Conservation (phyloP, 2,329 filamentous ascomycete genomes). For the Calonectria crousiana region DNA sequence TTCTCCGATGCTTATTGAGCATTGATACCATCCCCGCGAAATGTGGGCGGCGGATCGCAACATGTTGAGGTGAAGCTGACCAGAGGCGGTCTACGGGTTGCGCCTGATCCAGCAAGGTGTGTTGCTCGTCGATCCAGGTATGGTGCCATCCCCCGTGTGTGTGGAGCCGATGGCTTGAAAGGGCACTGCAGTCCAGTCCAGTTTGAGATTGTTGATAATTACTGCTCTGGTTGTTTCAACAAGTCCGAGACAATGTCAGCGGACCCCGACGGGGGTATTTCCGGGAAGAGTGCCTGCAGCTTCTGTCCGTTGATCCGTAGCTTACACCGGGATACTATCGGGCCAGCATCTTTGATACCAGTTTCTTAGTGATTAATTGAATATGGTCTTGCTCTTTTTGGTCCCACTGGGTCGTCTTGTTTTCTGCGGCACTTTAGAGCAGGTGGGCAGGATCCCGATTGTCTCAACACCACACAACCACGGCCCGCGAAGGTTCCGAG, state of each 20-base stretch:
- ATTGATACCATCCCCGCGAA: neutral
- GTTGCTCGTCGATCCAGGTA: neutral
- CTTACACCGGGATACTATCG: too few species aligned
- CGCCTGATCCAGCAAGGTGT: neutral
- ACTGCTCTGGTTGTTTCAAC: neutral
- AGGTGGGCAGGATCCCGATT: too few species aligned
- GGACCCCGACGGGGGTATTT: neutral
- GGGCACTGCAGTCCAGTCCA: neutral
- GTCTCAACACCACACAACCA: neutral
- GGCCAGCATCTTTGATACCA: too few species aligned
- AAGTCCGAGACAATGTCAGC: neutral
- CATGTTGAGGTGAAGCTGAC: neutral
- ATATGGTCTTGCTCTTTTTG: neutral
- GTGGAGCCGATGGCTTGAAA: constrained; percentile 13
- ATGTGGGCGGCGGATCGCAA: neutral
- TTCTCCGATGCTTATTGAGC: neutral
- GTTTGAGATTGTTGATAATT: constrained; percentile 1
- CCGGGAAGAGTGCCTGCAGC: neutral
- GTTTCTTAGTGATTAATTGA: neutral
- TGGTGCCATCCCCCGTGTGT: constrained; percentile 10
- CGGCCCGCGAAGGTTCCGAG: neutral
- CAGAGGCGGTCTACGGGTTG: neutral
- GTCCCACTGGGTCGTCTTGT: neutral
- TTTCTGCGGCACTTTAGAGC: neutral
- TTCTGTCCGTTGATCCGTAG: neutral